These are phyloP conservation scores for Leccinum uliginosum DNA, from an alignment of 768 basidiomycete species.

Conservation along the genomic window DNA sequence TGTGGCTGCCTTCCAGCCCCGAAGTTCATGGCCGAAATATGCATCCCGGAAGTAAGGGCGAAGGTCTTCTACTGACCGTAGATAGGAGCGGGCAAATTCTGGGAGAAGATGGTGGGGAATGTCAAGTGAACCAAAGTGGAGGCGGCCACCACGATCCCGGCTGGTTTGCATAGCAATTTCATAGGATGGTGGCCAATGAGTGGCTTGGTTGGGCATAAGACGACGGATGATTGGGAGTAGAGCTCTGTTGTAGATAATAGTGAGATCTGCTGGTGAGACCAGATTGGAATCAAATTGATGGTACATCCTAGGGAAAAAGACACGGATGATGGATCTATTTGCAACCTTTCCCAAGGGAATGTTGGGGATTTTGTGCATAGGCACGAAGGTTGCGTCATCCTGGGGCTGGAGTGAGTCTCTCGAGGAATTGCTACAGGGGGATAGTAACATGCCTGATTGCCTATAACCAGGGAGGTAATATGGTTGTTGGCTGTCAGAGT, in stretches of 20 bases:
- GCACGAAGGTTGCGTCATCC: background rate
- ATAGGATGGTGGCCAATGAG: constrained; percentile 2
- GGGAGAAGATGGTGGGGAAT: background rate
- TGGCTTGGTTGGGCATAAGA: background rate
- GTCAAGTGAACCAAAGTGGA: background rate
- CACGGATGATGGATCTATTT: background rate
- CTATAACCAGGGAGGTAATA: background rate
- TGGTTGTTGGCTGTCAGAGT: background rate
- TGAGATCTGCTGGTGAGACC: background rate
- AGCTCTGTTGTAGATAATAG: background rate
- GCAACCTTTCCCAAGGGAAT: background rate
- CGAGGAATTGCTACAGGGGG: background rate
- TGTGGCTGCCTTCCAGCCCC: too few relatives aligned
- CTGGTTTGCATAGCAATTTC: background rate
- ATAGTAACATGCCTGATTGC: background rate
- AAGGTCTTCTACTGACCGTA: background rate
- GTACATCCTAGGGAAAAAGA: constrained; percentile 6
- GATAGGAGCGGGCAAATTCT: background rate
- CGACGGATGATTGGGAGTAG: background rate
- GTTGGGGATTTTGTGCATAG: constrained; percentile 3
- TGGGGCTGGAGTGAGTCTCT: background rate
- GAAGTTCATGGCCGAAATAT: too few relatives aligned
- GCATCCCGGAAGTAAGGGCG: background rate
- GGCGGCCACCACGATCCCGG: background rate
- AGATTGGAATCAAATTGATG: background rate